Percentiles rank a stretch among this genome's conserved stretches.
These are phyloP conservation scores for Talaromyces sp. DNA, from an alignment of 2,329 filamentous ascomycete species.

Conservation along the genomic window DNA sequence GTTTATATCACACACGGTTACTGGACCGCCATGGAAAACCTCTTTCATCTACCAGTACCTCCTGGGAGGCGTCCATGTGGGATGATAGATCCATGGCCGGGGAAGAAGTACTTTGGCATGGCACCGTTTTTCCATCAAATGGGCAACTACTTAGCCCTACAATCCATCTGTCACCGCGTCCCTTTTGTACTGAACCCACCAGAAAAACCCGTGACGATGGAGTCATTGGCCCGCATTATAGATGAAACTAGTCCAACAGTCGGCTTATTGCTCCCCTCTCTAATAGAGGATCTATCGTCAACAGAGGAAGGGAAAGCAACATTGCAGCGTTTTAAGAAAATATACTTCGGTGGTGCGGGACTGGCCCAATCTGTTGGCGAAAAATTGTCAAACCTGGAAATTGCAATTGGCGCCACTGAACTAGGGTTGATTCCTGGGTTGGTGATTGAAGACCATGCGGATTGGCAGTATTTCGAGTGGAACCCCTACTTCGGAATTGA, in stretches of 20 bases:
- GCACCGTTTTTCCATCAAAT: slow-evolving; percentile 26
- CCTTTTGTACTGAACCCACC: slow-evolving; percentile 17
- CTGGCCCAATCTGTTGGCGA: slow-evolving; percentile 12
- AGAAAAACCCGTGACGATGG: slow-evolving; percentile 22
- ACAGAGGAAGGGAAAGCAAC: slow-evolving; percentile 15
- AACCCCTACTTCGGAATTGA: slow-evolving; percentile 13
- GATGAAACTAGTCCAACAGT: slow-evolving; percentile 14
- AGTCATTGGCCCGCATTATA: slow-evolving; percentile 17
- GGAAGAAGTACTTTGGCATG: slow-evolving; percentile 11
- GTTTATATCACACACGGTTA: slow-evolving; percentile 25
- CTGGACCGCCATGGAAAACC: slow-evolving; percentile 11
- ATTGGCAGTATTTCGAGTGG: slow-evolving; percentile 23
- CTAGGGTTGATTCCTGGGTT: slow-evolving; percentile 10
- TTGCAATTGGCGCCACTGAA: slow-evolving; percentile 10
- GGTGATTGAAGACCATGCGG: neutral
- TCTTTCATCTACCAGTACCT: slow-evolving; percentile 11
- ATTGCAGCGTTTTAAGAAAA: slow-evolving; percentile 11
- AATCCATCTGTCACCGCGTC: slow-evolving; percentile 16
- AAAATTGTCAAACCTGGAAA: neutral
- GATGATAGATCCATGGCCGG: neutral
- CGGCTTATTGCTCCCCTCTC: slow-evolving; percentile 19
- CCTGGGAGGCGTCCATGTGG: slow-evolving; percentile 9
- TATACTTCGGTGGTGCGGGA: slow-evolving; percentile 16
- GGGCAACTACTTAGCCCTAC: slow-evolving; percentile 16
- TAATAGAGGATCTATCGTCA: slow-evolving; percentile 12